A percentile compares a stretch with the other conserved stretches of the same genome.
Conservation (phyloP, 164 flowering plant species). For the Sextonia rubra region DNA sequence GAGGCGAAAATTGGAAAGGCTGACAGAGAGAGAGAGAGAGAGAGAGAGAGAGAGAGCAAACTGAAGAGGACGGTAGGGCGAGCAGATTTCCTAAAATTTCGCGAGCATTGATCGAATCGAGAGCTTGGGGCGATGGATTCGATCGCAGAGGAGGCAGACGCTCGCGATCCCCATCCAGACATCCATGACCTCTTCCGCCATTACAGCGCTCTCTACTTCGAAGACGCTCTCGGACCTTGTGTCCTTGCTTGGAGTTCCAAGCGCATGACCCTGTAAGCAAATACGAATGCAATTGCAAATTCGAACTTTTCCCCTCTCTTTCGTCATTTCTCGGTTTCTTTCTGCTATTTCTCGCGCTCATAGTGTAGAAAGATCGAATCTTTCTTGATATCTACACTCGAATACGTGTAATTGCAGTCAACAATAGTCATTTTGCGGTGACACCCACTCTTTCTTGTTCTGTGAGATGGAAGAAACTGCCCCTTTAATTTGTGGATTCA, state of each 20-base stretch:
- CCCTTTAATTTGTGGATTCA: background rate
- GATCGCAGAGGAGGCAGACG: constrained; percentile 7
- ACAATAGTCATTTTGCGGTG: background rate
- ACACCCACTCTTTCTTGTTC: background rate
- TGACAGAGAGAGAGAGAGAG: too few species aligned
- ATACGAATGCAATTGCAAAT: background rate
- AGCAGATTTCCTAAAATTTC: too few species aligned
- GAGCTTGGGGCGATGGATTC: background rate
- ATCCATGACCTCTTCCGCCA: constrained; percentile 15
- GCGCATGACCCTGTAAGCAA: constrained; percentile 15
- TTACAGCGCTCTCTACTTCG: constrained; percentile 13
- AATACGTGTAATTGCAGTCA: background rate
- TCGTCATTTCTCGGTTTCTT: background rate
- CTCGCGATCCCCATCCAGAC: constrained; percentile 13
- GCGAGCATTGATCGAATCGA: too few species aligned
- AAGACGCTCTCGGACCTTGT: constrained; percentile 13
- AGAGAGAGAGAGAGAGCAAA: too few species aligned
- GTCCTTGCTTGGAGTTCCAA: constrained; percentile 14
- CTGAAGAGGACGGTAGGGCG: too few species aligned
- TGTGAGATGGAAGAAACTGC: background rate
- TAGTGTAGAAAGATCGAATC: background rate
- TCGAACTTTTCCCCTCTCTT: background rate
- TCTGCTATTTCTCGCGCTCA: background rate
- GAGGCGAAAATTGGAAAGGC: too few species aligned
- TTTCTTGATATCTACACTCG: background rate